Base-by-base conservation (phyloP, 2,329 filamentous ascomycete genomes). In the Thelonectria blattea region DNA sequence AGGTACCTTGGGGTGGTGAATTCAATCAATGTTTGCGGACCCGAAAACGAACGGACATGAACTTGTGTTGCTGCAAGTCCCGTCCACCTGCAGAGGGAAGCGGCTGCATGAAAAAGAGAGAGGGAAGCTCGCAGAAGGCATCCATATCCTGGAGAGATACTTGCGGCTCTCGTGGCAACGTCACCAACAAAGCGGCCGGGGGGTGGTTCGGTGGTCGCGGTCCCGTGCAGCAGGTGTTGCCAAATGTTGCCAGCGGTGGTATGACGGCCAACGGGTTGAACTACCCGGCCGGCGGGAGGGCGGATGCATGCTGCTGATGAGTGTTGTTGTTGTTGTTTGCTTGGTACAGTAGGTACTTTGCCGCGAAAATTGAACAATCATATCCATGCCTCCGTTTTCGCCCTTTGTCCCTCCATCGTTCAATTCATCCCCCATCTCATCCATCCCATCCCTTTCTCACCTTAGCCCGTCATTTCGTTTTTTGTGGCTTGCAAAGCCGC, bases 151-250 rank as follows among this genome's bases (percentile, higher is more conserved):
- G 32, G 9, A 24, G 22, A 24, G 4, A 30, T 24, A 30, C 7
- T 55, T 54, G 66, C 51, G 32, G 39, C 53, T 64, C 55, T 52
- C 34, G 12, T 14, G 34, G 43, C 62, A 64, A 67, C 65, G 65
- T 67, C 65, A 67, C 65, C 60, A 59, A 55, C 27, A 30, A 62
- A 67, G 43, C n/a, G 17, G 17, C 5, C 17, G 34, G 63, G 49
- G 62, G 65, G 64, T 49, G 24, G 17, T 9, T 30, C 24, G 47
- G 30, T 22, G 41, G 45, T 62, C 62, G 68, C 58, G 41, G 59
- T 65, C 53, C 62, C 60, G 61, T 65, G 56, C 67, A 67, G 62
- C 60, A 42, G 41, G 51, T 55, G 55, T 63, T 64, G 57, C 57
- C 27, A 30, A 30, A 30, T 30, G 27, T 30, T 30, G 27, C 27